Percentiles rank a stretch among this genome's conserved stretches.
Conservation (phyloP, 805 yeast species). For the Kazachstania bromeliacearum region DNA sequence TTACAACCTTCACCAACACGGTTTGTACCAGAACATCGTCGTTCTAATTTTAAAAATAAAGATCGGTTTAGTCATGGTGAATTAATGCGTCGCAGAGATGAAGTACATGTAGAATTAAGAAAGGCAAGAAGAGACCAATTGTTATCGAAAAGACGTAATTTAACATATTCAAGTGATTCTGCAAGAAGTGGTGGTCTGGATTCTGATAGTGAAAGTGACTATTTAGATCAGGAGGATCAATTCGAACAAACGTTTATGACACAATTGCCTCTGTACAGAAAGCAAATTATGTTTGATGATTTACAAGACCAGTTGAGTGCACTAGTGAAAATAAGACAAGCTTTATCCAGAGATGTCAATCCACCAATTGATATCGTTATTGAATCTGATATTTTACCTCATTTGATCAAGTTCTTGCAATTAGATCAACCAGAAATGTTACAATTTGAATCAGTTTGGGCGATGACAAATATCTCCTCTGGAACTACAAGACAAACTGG, state of each 20-base stretch:
- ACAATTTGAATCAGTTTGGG: conserved; percentile 97
- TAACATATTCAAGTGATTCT: conserved; percentile 25
- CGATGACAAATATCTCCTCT: conserved; percentile 88
- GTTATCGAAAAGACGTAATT: conserved; percentile 81
- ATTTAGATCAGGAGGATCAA: conserved; percentile 28
- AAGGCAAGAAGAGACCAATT: conserved; percentile 92
- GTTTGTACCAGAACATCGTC: too few relatives aligned
- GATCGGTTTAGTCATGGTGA: conserved; percentile 88
- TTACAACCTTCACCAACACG: too few relatives aligned
- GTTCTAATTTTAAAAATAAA: conserved; percentile 87
- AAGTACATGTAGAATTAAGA: conserved; percentile 87
- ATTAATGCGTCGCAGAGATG: conserved; percentile 90
- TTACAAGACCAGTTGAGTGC: conserved; percentile 73
- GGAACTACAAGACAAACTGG: conserved; percentile 81
- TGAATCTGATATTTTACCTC: conserved; percentile 83
- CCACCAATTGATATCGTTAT: conserved; percentile 92
- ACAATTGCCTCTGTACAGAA: conserved; percentile 72
- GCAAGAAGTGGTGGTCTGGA: conserved; percentile 32
- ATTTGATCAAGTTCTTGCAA: conserved; percentile 71
- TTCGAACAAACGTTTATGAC: conserved; percentile 35
- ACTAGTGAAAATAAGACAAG: conserved; percentile 82
- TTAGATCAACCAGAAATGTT: conserved; percentile 65
- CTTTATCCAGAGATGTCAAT: conserved; percentile 80
- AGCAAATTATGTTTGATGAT: conserved; percentile 59
- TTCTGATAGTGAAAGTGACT: conserved; percentile 40